Percentiles rank a stretch among this genome's conserved stretches.
Conservation (phyloP, 768 basidiomycete species). For the Termitomyces sp. region DNA sequence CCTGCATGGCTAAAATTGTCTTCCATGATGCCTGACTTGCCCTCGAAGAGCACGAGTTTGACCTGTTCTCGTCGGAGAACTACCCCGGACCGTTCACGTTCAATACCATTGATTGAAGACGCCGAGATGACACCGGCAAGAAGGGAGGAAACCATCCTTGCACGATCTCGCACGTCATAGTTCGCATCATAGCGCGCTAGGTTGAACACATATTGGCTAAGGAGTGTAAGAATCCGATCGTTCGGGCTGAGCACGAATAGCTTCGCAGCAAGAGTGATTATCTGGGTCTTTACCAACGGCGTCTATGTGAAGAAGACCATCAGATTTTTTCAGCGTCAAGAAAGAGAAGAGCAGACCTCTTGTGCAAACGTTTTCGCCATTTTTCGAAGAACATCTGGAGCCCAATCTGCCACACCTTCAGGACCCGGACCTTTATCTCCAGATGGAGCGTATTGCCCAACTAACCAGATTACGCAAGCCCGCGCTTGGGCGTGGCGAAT, state of each 20-base stretch:
- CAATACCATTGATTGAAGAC: slow-evolving; percentile 27
- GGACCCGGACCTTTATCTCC: slow-evolving; percentile 29
- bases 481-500: slow-evolving; percentile 77
- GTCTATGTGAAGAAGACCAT: slow-evolving; percentile 31
- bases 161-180: slow-evolving; percentile 90
- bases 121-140: slow-evolving; percentile 44
- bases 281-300: slow-evolving; percentile 72
- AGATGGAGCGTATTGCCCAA: slow-evolving; percentile 75
- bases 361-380: slow-evolving; percentile 62
- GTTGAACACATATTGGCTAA: slow-evolving; percentile 70
- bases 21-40: slow-evolving; percentile 49
- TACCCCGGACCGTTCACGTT: slow-evolving; percentile 57
- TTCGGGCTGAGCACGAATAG: slow-evolving; percentile 64
- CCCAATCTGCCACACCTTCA: slow-evolving; percentile 70
- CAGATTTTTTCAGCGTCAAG: not conserved
- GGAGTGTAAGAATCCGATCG: slow-evolving; percentile 41
- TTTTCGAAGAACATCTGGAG: slow-evolving; percentile 85
- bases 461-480: slow-evolving; percentile 89
- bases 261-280: slow-evolving; percentile 83
- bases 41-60: slow-evolving; percentile 70
- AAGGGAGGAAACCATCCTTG: slow-evolving; percentile 71
- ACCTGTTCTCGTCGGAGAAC: slow-evolving; percentile 82
- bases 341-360: slow-evolving; percentile 46
- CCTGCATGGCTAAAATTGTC: slow-evolving; percentile 30
- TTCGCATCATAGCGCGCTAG: slow-evolving; percentile 85